These are phyloP conservation scores for Pholiota conissans DNA, from an alignment of 768 basidiomycete genomes.

Conservation along the genomic window DNA sequence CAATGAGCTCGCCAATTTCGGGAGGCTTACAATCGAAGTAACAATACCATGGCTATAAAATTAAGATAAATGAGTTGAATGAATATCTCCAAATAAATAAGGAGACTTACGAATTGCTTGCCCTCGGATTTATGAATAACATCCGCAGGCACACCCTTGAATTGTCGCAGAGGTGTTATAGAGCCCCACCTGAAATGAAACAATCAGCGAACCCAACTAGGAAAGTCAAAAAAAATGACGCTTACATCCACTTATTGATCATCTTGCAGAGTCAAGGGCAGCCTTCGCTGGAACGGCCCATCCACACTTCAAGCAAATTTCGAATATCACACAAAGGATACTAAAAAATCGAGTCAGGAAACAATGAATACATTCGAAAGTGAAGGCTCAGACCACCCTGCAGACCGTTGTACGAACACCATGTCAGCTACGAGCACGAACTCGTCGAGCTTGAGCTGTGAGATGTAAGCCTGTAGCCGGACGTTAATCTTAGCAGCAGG, in stretches of 20 bases:
- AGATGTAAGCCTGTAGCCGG: constrained; percentile 91
- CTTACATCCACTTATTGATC: constrained; percentile 81
- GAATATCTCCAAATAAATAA: not conserved
- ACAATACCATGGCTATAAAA: constrained; percentile 90
- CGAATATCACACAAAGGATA: constrained; percentile 94
- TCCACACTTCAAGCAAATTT: constrained; percentile 95
- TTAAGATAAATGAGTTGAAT: not conserved
- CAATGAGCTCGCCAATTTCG: constrained; percentile 94
- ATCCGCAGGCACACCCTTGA: constrained; percentile 86
- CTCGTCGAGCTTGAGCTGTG: constrained; percentile 88
- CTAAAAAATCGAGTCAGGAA: constrained; percentile 30
- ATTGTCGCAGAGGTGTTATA: constrained; percentile 96
- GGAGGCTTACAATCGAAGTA: constrained; percentile 92
- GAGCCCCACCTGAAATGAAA: constrained; percentile 78
- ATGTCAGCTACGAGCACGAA: constrained; percentile 88
- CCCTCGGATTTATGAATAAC: constrained; percentile 90
- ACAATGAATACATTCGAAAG: not conserved
- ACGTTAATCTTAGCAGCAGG: constrained; percentile 98
- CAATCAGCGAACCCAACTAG: not conserved
- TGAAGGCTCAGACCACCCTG: constrained; percentile 64
- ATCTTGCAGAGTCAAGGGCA: constrained; percentile 95
- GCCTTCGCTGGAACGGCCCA: constrained; percentile 95
- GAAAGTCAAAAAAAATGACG: not conserved
- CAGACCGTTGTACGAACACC: constrained; percentile 97
- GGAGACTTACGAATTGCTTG: constrained; percentile 85